Evolutionary conservation across 2,329 filamentous ascomycete genomes (phyloP), one percentile per base, ranked within the genome.

Genomic region (Penicillium olsonii): DNA sequence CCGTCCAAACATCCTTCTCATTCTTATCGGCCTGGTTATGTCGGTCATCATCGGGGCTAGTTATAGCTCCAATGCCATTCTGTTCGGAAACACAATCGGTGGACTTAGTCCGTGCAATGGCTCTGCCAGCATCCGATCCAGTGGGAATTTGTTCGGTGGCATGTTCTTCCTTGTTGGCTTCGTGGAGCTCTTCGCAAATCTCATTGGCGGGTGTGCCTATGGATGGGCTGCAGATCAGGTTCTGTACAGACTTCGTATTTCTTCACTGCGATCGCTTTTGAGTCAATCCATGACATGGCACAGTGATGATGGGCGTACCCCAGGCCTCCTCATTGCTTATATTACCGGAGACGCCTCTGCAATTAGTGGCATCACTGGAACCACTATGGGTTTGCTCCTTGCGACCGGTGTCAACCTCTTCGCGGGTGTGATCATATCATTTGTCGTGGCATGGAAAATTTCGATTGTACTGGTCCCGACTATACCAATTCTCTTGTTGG

Each of bases 381-480:
- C 84, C 1, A 85, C 87, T 20, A 77, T 90, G 45, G 85, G 87
- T 2, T 85, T 84, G 0, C 72, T 87, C 8, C 80, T 89, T 45
- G 84, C 85, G 1, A 85, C 87, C n/a, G 56, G 80, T 2, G 79
- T 90, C 52, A 89, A 87, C 65, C 80, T 90, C 37, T 52, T 89
- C 6, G 82, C 80, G 1, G 85, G 84, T 3, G 81, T 90, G 45
- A 80, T 87, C 19, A 68, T 90, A 7, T 83, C 86, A 0, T 84
- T 31, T 31, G 29, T 87, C 26, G 75, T 90, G 26, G 85, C 85
- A 5, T 91, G 87, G 87, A 87, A 84, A 62, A 89, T 91, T 53
- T 85, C 87, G 1, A 73, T 91, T 12, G 87, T 90, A 2, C 84
- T 85, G 43, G 75, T 91, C 3, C 80, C 86, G 0, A 79, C 82